Base-by-base conservation (phyloP, 768 basidiomycete genomes). In the Pholiota microspora region DNA sequence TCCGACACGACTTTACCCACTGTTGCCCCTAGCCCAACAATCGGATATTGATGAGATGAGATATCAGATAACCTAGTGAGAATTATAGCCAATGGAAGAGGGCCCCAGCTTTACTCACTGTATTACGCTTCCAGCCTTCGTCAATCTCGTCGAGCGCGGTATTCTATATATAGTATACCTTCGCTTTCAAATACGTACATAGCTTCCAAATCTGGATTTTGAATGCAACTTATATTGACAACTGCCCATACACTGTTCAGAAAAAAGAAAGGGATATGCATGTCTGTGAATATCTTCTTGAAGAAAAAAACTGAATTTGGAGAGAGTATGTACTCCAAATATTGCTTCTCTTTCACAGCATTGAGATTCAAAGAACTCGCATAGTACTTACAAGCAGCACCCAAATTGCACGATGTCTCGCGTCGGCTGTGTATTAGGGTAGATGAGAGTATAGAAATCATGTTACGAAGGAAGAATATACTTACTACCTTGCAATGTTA, bases 11-110 rank as follows among this genome's bases (percentile, higher is more conserved):
- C 31, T 16, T 6, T 44, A 18, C 34, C 47, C 28, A 49, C 54
- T 9, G 16, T 38, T 10, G 54, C 54, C 38, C 54, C 54, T 8
- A 49, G 47, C 18, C 54, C 54, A 12, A 46, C 54, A 13, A 46
- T 55, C 27, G 48, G 23, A 13, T 55, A 55, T 27, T 55, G 23
- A 32, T 13, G 7, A 9, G 15, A 34, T 13, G 40, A 38, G 31
- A 12, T 25, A 32, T 25, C 24, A 35, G 2, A 8, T 13, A 3
- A 15, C 34, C 13, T 13, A 15, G 18, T 48, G 18, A 34, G 28
- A n/a, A 27, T 18, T 5, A 4, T 23, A 23, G 40, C 40, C 16
- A 21, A 42, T 10, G 10, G 2, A 6, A 2, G 12, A 42, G 16
- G 3, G 12, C 10, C 2, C 10, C 21, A 23, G 21, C 18, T 23